These are phyloP conservation scores for Phaeosphaeria sp. DNA, from an alignment of 2,329 filamentous ascomycete genomes.

Conservation along the genomic window DNA sequence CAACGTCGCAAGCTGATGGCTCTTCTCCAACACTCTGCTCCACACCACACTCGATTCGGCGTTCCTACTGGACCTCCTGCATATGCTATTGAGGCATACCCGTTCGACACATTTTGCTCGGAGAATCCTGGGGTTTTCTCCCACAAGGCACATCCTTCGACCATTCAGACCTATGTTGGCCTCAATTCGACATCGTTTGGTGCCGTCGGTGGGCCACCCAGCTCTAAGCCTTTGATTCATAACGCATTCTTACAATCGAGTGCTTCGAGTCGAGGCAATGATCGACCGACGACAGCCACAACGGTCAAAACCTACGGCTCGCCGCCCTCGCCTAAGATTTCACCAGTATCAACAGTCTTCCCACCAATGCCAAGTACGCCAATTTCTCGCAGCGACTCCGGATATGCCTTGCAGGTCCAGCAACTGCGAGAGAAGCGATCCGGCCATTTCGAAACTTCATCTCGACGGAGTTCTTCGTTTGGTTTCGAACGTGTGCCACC, in stretches of 20 bases:
- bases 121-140: constrained; percentile 85
- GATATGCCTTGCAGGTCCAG: constrained; percentile 83
- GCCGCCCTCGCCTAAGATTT: constrained; percentile 67
- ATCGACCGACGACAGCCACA: constrained; percentile 68
- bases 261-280: constrained; percentile 65
- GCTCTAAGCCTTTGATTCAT: constrained; percentile 73
- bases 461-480: constrained; percentile 56
- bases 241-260: constrained; percentile 88
- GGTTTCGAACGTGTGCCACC: constrained; percentile 74
- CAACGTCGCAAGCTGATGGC: constrained; percentile 89
- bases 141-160: constrained; percentile 71
- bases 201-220: constrained; percentile 62
- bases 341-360: constrained; percentile 80
- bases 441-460: constrained; percentile 76
- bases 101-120: constrained; percentile 85
- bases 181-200: constrained; percentile 90
- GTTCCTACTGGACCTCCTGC: constrained; percentile 87
- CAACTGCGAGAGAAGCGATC: constrained; percentile 87
- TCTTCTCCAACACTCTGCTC: constrained; percentile 86
- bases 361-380: constrained; percentile 77
- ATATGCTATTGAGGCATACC: constrained; percentile 92
- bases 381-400: constrained; percentile 89
- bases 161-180: constrained; percentile 83
- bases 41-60: constrained; percentile 85
- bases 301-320: constrained; percentile 52